These are phyloP conservation scores for Aspergillus diversus DNA, from an alignment of 495 filamentous ascomycete genomes.

Conservation along the genomic window DNA sequence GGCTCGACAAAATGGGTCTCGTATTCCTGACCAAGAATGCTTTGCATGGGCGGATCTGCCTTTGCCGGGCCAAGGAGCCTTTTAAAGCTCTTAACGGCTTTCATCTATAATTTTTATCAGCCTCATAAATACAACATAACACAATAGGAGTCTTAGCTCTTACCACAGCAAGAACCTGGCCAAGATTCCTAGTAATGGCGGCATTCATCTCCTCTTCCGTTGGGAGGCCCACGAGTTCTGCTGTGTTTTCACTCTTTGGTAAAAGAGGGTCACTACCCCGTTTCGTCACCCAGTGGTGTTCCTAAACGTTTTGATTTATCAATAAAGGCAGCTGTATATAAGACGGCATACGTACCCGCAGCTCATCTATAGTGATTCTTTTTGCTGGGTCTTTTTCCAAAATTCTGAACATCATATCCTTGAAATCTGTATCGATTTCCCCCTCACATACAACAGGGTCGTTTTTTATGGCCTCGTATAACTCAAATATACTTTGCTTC, in stretches of 20 bases:
- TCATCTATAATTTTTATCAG: slow-evolving; percentile 65
- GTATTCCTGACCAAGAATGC: slow-evolving; percentile 58
- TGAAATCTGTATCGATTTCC: slow-evolving; percentile 60
- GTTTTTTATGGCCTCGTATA: slow-evolving; percentile 84
- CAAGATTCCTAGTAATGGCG: slow-evolving; percentile 88
- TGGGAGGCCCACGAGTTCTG: slow-evolving; percentile 74
- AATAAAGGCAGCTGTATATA: slow-evolving; percentile 2
- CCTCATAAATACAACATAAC: not conserved
- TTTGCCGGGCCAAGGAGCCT: slow-evolving; percentile 51
- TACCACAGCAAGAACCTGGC: slow-evolving; percentile 82
- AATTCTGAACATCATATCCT: slow-evolving; percentile 67
- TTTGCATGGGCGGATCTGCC: slow-evolving; percentile 54
- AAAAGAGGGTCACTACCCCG: slow-evolving; percentile 79
- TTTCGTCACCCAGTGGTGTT: slow-evolving; percentile 94
- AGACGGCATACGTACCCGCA: slow-evolving; percentile 61
- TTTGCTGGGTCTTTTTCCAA: slow-evolving; percentile 78
- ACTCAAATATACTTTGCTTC: slow-evolving; percentile 73
- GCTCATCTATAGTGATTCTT: slow-evolving; percentile 77
- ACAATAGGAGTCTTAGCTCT: slow-evolving; percentile 27
- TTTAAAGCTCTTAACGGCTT: slow-evolving; percentile 89
- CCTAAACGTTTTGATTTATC: slow-evolving; percentile 50
- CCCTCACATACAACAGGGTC: slow-evolving; percentile 55
- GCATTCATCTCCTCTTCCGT: slow-evolving; percentile 87
- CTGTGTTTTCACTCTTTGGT: slow-evolving; percentile 82
- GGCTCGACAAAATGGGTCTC: slow-evolving; percentile 59